These are phyloP conservation scores for Hyaloperonospora brassicae DNA, from an alignment of 352 stramenopile genomes.

Conservation along the genomic window DNA sequence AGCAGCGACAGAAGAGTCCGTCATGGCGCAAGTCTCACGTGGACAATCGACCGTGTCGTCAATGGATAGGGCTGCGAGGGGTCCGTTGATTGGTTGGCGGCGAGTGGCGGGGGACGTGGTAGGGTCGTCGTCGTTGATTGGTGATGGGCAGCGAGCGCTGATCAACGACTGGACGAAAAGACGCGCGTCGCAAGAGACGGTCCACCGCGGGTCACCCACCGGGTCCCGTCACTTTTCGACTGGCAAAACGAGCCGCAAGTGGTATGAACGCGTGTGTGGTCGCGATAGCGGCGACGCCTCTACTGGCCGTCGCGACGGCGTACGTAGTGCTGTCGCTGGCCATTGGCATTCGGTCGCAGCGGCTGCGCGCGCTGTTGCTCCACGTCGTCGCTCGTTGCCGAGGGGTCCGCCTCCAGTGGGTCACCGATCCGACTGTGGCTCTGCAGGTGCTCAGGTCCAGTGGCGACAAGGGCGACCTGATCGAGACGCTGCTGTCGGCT, in stretches of 20 bases:
- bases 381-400: slow-evolving; percentile 15
- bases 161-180: too few relatives aligned
- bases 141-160: too few relatives aligned
- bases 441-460: slow-evolving; percentile 18
- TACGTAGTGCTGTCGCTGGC: slow-evolving; percentile 10
- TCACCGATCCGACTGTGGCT: slow-evolving; percentile 19
- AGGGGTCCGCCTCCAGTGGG: slow-evolving; percentile 25
- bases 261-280: slow-evolving; percentile 3
- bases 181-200: too few relatives aligned
- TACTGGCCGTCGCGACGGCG: background rate
- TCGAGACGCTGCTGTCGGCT: slow-evolving; percentile 17
- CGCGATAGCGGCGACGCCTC: background rate
- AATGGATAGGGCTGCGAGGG: background rate
- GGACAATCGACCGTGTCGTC: background rate
- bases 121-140: too few relatives aligned
- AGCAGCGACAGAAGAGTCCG: slow-evolving; percentile 1
- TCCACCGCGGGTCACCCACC: too few relatives aligned
- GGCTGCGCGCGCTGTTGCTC: slow-evolving; percentile 15
- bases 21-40: slow-evolving; percentile 9
- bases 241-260: background rate
- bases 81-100: too few relatives aligned
- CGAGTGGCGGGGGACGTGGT: too few relatives aligned
- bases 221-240: too few relatives aligned
- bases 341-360: slow-evolving; percentile 25
- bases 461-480: slow-evolving; percentile 23